Percentiles rank a stretch among this genome's conserved stretches.
Conservation (phyloP, 2,329 filamentous ascomycete species). For the Aspergillus persii region DNA sequence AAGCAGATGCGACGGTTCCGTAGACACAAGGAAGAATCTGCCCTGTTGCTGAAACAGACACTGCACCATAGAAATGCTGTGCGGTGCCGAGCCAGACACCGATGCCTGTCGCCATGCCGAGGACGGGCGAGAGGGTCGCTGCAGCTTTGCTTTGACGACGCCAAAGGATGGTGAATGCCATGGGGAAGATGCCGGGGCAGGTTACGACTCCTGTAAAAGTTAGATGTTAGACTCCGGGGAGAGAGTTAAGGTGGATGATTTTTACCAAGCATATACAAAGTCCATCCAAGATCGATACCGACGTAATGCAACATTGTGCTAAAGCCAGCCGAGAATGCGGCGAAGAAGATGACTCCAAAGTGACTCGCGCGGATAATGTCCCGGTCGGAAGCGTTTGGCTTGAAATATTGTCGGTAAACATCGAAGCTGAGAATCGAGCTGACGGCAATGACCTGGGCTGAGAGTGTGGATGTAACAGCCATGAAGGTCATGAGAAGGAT, state of each 20-base stretch:
- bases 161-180: constrained; percentile 55
- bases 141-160: constrained; percentile 49
- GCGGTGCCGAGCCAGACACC: constrained; percentile 54
- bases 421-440: constrained; percentile 56
- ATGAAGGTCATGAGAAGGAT: constrained; percentile 42
- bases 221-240: not conserved
- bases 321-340: constrained; percentile 51
- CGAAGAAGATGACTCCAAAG: constrained; percentile 54
- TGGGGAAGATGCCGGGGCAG: constrained; percentile 55
- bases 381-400: constrained; percentile 45
- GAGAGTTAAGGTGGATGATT: not conserved
- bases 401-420: constrained; percentile 53
- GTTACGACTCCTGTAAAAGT: constrained; percentile 46
- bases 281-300: constrained; percentile 55
- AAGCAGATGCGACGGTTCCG: constrained; percentile 53
- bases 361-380: constrained; percentile 55
- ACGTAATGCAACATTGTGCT: constrained; percentile 55
- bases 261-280: constrained; percentile 52
- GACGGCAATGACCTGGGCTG: constrained; percentile 54
- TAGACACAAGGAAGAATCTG: constrained; percentile 52
- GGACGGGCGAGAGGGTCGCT: constrained; percentile 50
- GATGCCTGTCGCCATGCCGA: constrained; percentile 53
- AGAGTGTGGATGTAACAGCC: constrained; percentile 49
- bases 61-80: constrained; percentile 45
- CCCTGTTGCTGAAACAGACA: constrained; percentile 51